Base-by-base conservation (phyloP, 176 grass and related monocot species). In the Oryza glaberrima region DNA sequence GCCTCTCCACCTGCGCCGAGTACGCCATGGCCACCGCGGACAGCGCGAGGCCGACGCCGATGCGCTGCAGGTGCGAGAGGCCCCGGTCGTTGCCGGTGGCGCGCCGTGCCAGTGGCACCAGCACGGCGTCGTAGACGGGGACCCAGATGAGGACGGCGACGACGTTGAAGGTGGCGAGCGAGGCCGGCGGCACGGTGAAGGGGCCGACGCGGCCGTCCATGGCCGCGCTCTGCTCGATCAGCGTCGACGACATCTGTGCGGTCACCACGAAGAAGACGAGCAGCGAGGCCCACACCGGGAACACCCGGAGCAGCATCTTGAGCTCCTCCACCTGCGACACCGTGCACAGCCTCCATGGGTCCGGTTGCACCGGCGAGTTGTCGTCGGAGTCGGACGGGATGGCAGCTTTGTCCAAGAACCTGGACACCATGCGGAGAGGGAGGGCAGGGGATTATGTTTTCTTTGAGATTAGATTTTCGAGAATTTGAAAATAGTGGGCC, bases 301-400 rank as follows among this genome's bases (percentile, higher is more conserved):
- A 78, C 78, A 91, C 87, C 20, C 77, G 41, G 16, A 91, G 64
- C 19, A 88, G 54, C 70, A 70, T 88, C 60, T 91, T 88, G 10
- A 91, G 67, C 36, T 38, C 36, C 70, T 91, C 90, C 5, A 88
- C 73, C 52, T 88, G 90, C 6, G 90, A 85, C 47, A 88, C 82
- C 1, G 82, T 88, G 73, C 90, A 88, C 6, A 85, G 32, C 34
- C 79, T 81, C 90, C 78, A 80, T 14, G 80, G 77, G 32, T 70
- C 44, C 46, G 44, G 44, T 7, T 69, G 69, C 38, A 16, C 69
- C 15, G 61, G 76, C 40, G 36, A 38, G 36, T 38, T 38, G 5
- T 38, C 36, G 36, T 38, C 36, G 36, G 5, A 5, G 36, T 38
- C 36, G 4, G 36, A 38, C 36, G 36, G 36, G 28, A 84, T 89